These are phyloP conservation scores for Odontarrhena argentea DNA, from an alignment of 345 rosid genomes.

Conservation along the genomic window DNA sequence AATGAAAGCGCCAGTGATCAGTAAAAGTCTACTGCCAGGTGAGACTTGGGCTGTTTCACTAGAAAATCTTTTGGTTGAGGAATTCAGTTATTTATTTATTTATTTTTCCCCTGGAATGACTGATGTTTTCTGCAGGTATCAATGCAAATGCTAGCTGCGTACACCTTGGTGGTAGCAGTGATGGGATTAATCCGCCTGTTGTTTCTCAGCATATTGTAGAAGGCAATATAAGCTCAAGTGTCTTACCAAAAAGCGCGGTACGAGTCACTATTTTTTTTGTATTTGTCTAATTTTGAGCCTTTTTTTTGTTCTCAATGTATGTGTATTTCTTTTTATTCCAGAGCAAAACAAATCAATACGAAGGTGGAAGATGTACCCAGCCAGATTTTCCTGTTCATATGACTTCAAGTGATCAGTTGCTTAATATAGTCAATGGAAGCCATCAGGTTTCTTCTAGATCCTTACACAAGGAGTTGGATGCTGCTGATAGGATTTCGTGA, in stretches of 20 bases:
- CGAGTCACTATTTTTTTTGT: constrained; percentile 37
- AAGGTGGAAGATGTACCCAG: constrained; percentile 32
- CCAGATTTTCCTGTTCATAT: constrained; percentile 39
- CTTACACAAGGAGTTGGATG: constrained; percentile 26
- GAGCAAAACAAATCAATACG: constrained; percentile 28
- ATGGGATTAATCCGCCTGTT: constrained; percentile 43
- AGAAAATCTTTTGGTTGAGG: constrained; percentile 36
- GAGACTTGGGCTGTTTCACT: constrained; percentile 43
- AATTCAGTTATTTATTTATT: constrained; percentile 25
- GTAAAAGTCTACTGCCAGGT: constrained; percentile 46
- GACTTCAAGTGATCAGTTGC: constrained; percentile 43
- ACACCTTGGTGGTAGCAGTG: constrained; percentile 44
- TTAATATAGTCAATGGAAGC: constrained; percentile 36
- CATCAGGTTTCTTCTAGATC: constrained; percentile 50
- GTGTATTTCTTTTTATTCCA: constrained; percentile 20
- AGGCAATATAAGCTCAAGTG: constrained; percentile 39
- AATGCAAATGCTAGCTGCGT: constrained; percentile 40
- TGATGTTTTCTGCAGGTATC: constrained; percentile 51
- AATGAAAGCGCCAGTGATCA: constrained; percentile 41
- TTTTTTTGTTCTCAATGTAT: background rate
- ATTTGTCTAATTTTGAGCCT: background rate
- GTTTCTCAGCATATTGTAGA: constrained; percentile 40
- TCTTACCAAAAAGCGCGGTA: constrained; percentile 48
- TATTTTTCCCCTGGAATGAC: constrained; percentile 10
- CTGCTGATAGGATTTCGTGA: constrained; percentile 20